Conservation (phyloP, 768 basidiomycete species). For the Boletus coccyginus region DNA sequence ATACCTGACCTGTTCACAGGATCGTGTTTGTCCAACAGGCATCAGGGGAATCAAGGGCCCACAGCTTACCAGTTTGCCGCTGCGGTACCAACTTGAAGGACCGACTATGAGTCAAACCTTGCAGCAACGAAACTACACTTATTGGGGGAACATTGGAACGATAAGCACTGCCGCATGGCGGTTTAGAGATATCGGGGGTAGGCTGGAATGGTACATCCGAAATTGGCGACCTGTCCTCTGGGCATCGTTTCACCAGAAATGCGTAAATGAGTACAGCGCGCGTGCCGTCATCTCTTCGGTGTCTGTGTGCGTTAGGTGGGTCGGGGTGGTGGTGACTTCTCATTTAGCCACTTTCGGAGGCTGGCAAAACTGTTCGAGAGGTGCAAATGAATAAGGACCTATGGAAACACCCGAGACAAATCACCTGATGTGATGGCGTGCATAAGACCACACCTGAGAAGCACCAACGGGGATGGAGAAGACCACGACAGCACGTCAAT, state of each 20-base stretch:
- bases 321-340: too few relatives aligned
- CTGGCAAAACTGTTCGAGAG: too few relatives aligned
- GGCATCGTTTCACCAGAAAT: neutral
- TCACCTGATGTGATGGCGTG: neutral
- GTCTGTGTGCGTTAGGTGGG: too few relatives aligned
- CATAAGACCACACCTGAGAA: neutral
- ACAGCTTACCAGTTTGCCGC: neutral
- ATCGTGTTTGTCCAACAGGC: neutral
- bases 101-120: neutral
- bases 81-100: neutral
- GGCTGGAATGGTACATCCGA: too few relatives aligned
- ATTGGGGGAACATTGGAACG: neutral
- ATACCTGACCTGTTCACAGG: neutral
- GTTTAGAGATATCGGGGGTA: neutral
- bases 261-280: neutral
- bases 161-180: neutral
- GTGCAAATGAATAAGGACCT: neutral
- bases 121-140: neutral
- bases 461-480: neutral
- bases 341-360: too few relatives aligned
- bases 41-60: neutral
- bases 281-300: too few relatives aligned
- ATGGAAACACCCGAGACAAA: neutral
- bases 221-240: neutral
- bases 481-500: neutral